Base-by-base conservation (phyloP, 2,329 filamentous ascomycete species). In the Fusarium sp. region DNA sequence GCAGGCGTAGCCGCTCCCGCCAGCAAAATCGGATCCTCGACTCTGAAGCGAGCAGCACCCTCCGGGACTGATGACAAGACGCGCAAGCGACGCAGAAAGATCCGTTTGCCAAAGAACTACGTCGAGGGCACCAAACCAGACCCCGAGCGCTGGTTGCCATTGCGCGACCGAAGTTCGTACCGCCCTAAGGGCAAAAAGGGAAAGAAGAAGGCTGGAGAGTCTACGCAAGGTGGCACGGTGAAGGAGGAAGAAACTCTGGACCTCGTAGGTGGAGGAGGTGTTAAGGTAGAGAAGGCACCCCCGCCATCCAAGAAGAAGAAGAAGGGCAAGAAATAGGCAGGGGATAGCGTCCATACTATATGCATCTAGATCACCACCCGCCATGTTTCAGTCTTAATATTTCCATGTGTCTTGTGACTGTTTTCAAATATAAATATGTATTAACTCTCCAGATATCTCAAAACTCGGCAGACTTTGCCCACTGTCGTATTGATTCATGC, bases 111-210 rank as follows among this genome's bases (percentile, higher is more conserved):
- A 32, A 93, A 93, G 81, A 87, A 90, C 75, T 93, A 89, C 76
- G 92, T 94, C 63, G 87, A 92, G 55, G 88, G 86, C 73, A 97
- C 94, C 84, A 90, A 90, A 70, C 88, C 93, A 34, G 96, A 99
- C 79, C 91, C 94, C 0, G 96, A 99, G 81, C 87, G 96, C 68
- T 99, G 96, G 96, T 82, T 99, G 65, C 95, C 96, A 14, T 84
- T 98, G 75, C 90, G 92, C 55, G 96, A 99, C 79, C 88, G 96
- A 61, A 96, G 92, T 74, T 92, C 90, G 42, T 99, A 97, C 81
- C 86, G 92, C 49, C 94, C 94, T 10, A 97, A 96, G 83, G 94
- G 94, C 8, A 94, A 92, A 84, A 97, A 97, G 86, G 93, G 93
- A 58, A 95, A 94, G 86, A 91, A 94, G 86, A 92, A 91, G 82